Base-by-base conservation (phyloP, 495 filamentous ascomycete genomes). In the Xylaria cubensis region DNA sequence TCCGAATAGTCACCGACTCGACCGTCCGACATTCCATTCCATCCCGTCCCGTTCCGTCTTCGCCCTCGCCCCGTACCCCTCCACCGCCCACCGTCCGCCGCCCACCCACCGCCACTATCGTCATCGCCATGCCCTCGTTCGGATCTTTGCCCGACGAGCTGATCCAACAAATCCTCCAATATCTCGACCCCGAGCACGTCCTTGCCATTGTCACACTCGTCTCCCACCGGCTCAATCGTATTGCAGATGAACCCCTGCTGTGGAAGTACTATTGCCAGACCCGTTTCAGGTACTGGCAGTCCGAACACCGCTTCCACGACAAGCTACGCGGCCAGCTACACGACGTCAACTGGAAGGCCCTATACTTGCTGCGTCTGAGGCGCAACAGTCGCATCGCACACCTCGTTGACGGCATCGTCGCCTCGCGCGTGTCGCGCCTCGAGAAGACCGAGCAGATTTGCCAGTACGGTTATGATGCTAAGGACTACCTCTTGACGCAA, bases 391-490 rank as follows among this genome's bases (percentile, higher is more conserved):
- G 82, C 29, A 89, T 90, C n/a, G 84, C 84, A 19, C 77, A 76
- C 15, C 78, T 90, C 24, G 80, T 99, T 59, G 87, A 97, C 69
- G 87, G 86, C 61, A 91, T 97, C 59, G 82, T 98, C 55, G 80
- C 82, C 34, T 89, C 85, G 21, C 92, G 94, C 76, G 85, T 87
- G 29, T 85, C 88, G 58, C 91, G 94, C 26, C 88, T 95, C 53
- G 83, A 86, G 61, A 90, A 91, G 76, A 89, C 91, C 64, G 86
- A 91, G 70, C 78, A 85, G 46, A 91, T 99, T 64, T 88, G 90
- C 67, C 80, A 84, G 53, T 82, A 89, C 73, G 96, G 94, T 1
- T 95, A 93, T 71, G 94, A 98, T 86, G 93, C 89, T 26, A 97
- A 97, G 78, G 96, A 97, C 78, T 90, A 88, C 29, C 85, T 99